Evolutionary conservation across 225 moss, liverwort and hornwort genomes (phyloP).

Genomic region (Asterella californica): DNA sequence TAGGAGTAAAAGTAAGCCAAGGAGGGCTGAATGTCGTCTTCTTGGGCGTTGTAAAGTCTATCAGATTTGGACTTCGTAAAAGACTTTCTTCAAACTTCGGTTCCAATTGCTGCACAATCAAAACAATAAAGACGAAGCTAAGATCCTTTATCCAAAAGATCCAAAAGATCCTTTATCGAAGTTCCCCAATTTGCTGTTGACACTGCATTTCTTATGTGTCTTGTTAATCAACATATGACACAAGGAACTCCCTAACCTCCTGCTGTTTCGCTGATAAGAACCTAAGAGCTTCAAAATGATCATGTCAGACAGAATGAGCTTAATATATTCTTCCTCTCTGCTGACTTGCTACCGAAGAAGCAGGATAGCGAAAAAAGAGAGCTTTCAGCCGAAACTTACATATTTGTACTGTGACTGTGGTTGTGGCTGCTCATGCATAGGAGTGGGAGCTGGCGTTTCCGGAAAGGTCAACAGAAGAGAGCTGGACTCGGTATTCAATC

Average conservation of each 20-base stretch:
- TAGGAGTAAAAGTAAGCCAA: conserved; percentile 53
- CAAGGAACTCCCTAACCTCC: too few relatives aligned
- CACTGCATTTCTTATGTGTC: too few relatives aligned
- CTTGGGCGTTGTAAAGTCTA: conserved; percentile 34
- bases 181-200: too few relatives aligned
- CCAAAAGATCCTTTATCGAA: not conserved
- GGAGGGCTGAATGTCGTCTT: conserved; percentile 40
- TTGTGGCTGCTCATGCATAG: conserved; percentile 21
- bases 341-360: not conserved
- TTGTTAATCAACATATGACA: too few relatives aligned
- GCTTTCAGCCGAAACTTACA: conserved; percentile 14
- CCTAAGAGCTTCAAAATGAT: too few relatives aligned
- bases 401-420: conserved; percentile 1
- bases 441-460: conserved; percentile 15
- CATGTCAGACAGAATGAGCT: too few relatives aligned
- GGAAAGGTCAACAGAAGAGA: conserved; percentile 58
- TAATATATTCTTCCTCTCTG: not conserved
- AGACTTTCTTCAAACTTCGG: conserved; percentile 14
- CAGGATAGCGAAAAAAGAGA: not conserved
- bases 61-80: conserved; percentile 25
- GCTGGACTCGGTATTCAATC: conserved; percentile 59
- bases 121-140: conserved; percentile 3
- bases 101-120: conserved; percentile 27
- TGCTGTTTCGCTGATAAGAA: too few relatives aligned
- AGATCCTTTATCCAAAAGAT: not conserved